Evolutionary conservation across 768 basidiomycete genomes (phyloP), one percentile per base, ranked within the genome.

Genomic region (Trametes coccinea): DNA sequence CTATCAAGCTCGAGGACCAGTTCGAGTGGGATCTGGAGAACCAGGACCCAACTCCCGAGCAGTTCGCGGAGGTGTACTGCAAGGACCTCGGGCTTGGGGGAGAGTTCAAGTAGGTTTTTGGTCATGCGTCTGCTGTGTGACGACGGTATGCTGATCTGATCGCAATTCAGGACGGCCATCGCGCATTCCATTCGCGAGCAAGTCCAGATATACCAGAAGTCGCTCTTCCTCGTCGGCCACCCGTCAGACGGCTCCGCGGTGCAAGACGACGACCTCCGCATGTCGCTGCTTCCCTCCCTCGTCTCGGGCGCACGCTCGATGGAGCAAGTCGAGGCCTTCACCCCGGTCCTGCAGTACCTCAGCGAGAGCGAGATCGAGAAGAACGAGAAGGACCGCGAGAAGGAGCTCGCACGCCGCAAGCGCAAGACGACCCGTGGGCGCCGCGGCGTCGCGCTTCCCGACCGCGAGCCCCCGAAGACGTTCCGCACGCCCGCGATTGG

Each of bases 11-110:
- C 27, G 91, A 93, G 58, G 97, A 99, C 74, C 91, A 95, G 70
- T 96, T 98, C 70, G 97, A 98, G 72, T 99, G 97, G 97, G 96
- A 99, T 73, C 75, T 98, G 40, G 89, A 89, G 66, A 93, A 90
- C 58, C 75, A 79, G 22, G 80, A 82, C 48, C 89, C 92, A 3
- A 89, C 89, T 0, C 95, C 96, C 0, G 97, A 99, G 75, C 87
- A 89, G 29, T 98, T 98, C 73, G 93, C 97, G 6, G 89, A 90
- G 63, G 81, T 88, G 0, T 96, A 97, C 71, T 79, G 86, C 2
- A 83, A 84, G 22, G 97, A 99, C 66, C 77, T 99, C 27, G 97
- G 97, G 4, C 76, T 99, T 29, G 83, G 83, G 30, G 93, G 94
- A 7, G 97, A 99, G 72, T 99, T 98, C 80, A 88, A 82, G 93